Conservation (phyloP, 805 yeast genomes). For the Kodamaea neixiangensis region DNA sequence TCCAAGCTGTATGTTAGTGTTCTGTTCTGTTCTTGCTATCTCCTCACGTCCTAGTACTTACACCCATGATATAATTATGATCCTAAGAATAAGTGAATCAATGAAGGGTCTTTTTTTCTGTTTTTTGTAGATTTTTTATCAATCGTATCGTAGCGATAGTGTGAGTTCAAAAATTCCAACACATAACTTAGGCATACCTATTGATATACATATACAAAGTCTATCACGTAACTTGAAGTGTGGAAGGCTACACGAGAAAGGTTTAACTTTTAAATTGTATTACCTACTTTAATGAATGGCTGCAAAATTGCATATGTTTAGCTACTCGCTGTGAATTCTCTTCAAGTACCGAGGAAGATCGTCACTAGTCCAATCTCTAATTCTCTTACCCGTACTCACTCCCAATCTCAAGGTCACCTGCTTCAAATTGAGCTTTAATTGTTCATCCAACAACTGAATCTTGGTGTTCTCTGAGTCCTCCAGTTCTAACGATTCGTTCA, state of each 20-base stretch:
- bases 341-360: slow-evolving; percentile 52
- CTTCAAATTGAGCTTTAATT: slow-evolving; percentile 43
- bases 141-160: background rate
- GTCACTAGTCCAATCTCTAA: slow-evolving; percentile 59
- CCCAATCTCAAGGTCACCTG: slow-evolving; percentile 49
- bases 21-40: background rate
- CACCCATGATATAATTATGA: slow-evolving; percentile 2
- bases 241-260: background rate
- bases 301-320: background rate
- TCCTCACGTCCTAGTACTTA: slow-evolving; percentile 1
- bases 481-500: slow-evolving; percentile 5
- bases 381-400: slow-evolving; percentile 53
- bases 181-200: background rate
- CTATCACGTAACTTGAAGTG: background rate
- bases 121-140: background rate
- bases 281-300: background rate
- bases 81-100: background rate
- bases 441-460: slow-evolving; percentile 22
- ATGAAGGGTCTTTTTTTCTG: background rate
- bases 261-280: too few species aligned
- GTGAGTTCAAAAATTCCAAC: background rate
- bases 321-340: slow-evolving; percentile 22
- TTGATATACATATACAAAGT: too few species aligned
- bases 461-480: slow-evolving; percentile 17
- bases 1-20: slow-evolving; percentile 48